Base-by-base conservation (phyloP, 169 alveolate species). In the Plasmodium falciparum region DNA sequence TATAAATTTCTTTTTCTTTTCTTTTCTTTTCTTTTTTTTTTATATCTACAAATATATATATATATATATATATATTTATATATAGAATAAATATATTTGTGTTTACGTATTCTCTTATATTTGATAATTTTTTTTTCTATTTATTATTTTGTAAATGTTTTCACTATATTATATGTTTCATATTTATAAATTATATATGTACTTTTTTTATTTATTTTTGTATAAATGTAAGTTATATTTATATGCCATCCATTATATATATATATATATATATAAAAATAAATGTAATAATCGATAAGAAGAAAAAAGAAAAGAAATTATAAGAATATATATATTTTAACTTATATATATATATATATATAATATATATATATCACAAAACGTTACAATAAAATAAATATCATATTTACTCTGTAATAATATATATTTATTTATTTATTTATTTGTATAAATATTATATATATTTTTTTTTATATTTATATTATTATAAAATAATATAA, bases 271-370 rank as follows among this genome's bases (percentile, higher is more conserved):
- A n/a, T n/a, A n/a, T n/a, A n/a, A 74, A 20, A 61, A 43, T 43
- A 72, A 39, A 24, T 6, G 58, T 43, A 22, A 26, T 74, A 39
- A 43, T 22, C 13, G 47, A 59, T 33, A 74, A 50, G 17, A 26
- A 59, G 15, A 47, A 59, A 15, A 6, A 59, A 24, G 43, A 9
- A 74, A 26, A 58, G 88, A 72, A 74, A 59, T 72, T 74, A 56
- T 62, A 74, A 59, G 73, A 74, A 74, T 59, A 72, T 17, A 59
- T 74, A 39, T 61, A 43, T 74, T 74, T 74, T 73, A 29, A 29
- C 39, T 29, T 29, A 20, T 20, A 20, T 20, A 20, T 20, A 20
- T 20, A 20, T 20, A 20, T 20, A 20, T n/a, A n/a, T n/a, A n/a
- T n/a, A n/a, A n/a, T n/a, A 29, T 29, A 29, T 29, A 29, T 29